phyloP scores from a whole-genome alignment of 2,329 filamentous ascomycete genomes.

The Trichoderma atroviride region DNA sequence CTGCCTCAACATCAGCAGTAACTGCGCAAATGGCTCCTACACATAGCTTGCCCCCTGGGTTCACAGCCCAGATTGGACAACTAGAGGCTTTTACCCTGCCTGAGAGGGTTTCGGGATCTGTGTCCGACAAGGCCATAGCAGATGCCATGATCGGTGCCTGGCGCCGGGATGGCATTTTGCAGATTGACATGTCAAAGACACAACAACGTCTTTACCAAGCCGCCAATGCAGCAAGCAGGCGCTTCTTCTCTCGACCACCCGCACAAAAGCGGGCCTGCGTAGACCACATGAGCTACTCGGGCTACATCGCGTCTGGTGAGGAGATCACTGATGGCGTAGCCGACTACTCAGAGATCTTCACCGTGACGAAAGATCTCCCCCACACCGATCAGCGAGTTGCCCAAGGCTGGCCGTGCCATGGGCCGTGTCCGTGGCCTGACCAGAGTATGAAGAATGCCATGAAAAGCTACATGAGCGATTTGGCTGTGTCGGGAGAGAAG shows the following conservation, averaged over 20 bases:
- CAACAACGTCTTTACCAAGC: constrained; percentile 42
- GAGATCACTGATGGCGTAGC: constrained; percentile 52
- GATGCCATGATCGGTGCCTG: constrained; percentile 47
- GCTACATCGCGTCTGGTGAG: constrained; percentile 54
- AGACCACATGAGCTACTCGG: constrained; percentile 49
- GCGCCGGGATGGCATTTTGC: constrained; percentile 50
- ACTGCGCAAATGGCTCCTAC: not conserved
- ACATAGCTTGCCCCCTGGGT: constrained; percentile 36
- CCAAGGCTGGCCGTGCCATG: constrained; percentile 52
- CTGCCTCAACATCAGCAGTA: constrained; percentile 15
- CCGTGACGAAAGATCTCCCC: constrained; percentile 52
- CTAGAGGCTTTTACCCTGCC: constrained; percentile 50
- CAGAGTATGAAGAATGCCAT: constrained; percentile 45
- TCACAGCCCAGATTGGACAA: constrained; percentile 32
- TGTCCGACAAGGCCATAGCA: constrained; percentile 43
- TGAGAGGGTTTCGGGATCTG: constrained; percentile 39
- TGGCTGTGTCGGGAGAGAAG: constrained; percentile 47
- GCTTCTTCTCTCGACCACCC: constrained; percentile 44
- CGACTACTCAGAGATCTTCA: constrained; percentile 57
- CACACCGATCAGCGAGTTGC: constrained; percentile 44
- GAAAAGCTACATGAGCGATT: constrained; percentile 45
- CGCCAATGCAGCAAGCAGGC: constrained; percentile 42
- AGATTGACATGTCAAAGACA: constrained; percentile 45
- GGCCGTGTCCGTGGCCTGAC: constrained; percentile 53
- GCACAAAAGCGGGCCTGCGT: constrained; percentile 47